phyloP scores from a whole-genome alignment of 345 rosid genomes.

The Syzygium aqueum region DNA sequence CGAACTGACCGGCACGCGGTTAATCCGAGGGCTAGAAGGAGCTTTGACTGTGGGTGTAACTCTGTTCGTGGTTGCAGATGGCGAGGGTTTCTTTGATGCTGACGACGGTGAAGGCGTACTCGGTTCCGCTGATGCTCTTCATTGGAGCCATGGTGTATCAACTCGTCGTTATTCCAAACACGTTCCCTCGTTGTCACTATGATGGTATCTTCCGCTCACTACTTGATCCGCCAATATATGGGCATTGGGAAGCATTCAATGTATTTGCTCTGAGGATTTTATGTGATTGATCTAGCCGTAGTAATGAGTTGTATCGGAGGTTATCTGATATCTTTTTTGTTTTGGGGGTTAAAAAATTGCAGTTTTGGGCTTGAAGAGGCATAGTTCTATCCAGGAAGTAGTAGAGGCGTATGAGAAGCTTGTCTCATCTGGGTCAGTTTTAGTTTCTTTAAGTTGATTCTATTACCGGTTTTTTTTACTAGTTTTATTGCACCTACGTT shows the following conservation, averaged over 20 bases:
- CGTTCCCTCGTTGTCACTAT: conserved; percentile 76
- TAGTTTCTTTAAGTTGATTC: neutral
- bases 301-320: neutral
- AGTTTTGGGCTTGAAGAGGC: conserved; percentile 59
- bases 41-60: neutral
- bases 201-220: conserved; percentile 40
- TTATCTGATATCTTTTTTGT: neutral
- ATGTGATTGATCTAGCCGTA: neutral
- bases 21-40: neutral
- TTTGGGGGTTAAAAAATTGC: conserved; percentile 1
- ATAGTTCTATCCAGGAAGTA: conserved; percentile 51
- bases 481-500: neutral
- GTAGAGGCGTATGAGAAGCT: conserved; percentile 55
- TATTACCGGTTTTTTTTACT: neutral
- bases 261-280: neutral
- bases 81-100: conserved; percentile 19
- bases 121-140: conserved; percentile 52
- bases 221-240: neutral
- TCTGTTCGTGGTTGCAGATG: conserved; percentile 17
- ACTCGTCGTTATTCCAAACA: conserved; percentile 64
- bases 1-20: neutral
- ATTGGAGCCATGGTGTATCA: conserved; percentile 58
- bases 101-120: conserved; percentile 44
- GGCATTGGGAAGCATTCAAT: neutral
- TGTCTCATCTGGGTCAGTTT: conserved; percentile 47